Conservation (phyloP, 1,284 basidiomycete genomes). For the Cryptococcus sp. region DNA sequence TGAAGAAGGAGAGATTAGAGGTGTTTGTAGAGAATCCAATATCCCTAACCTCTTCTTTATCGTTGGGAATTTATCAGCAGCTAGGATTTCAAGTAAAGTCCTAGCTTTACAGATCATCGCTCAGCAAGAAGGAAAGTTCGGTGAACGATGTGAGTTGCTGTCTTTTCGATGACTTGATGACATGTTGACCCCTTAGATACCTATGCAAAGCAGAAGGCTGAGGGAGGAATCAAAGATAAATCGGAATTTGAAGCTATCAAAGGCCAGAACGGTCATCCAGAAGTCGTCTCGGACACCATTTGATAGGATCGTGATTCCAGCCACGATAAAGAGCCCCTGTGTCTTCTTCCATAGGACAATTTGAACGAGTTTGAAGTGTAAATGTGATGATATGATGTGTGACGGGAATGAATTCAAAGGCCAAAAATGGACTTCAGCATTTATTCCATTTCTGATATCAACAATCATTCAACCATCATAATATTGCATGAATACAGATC, state of each 20-base stretch:
- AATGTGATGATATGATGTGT: not conserved
- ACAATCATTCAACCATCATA: not conserved
- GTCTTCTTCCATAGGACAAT: not conserved
- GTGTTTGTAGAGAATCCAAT: slow-evolving; percentile 54
- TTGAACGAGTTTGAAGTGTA: not conserved
- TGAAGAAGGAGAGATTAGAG: slow-evolving; percentile 57
- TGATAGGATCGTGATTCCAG: not conserved
- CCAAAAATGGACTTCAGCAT: not conserved
- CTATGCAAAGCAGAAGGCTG: slow-evolving; percentile 27
- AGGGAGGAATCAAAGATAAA: slow-evolving; percentile 18
- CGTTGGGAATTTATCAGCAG: slow-evolving; percentile 55
- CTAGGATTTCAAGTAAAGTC: slow-evolving; percentile 58
- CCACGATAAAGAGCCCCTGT: too few relatives aligned
- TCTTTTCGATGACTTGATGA: not conserved
- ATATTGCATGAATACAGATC: too few relatives aligned
- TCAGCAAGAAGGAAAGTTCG: slow-evolving; percentile 55
- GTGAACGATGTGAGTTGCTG: slow-evolving; percentile 44
- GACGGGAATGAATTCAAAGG: not conserved
- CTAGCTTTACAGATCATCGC: slow-evolving; percentile 63
- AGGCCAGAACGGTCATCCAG: slow-evolving; percentile 15
- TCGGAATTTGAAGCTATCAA: slow-evolving; percentile 22
- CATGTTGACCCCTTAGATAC: slow-evolving; percentile 14
- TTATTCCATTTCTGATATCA: not conserved
- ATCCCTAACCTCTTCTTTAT: slow-evolving; percentile 37
- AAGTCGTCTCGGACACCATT: slow-evolving; percentile 1